phyloP scores from a whole-genome alignment of 805 yeast genomes.

The Candida piceae region DNA sequence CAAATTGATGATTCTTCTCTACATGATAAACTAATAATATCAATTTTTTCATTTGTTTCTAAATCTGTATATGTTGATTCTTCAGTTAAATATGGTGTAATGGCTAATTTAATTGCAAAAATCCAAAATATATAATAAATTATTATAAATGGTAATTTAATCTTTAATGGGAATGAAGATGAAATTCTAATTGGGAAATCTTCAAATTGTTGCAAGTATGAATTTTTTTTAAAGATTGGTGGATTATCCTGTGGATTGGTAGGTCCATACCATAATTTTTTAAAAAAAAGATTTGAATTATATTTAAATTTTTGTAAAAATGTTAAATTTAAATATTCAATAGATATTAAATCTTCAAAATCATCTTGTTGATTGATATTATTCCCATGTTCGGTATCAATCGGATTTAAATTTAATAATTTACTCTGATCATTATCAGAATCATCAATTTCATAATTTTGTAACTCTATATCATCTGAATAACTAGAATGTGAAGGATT shows the following conservation, averaged over 20 bases:
- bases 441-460: background rate
- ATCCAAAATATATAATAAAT: conserved; percentile 46
- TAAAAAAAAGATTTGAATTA: conserved; percentile 7
- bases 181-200: conserved; percentile 37
- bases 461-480: conserved; percentile 4
- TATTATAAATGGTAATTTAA: conserved; percentile 28
- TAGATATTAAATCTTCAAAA: background rate
- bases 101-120: conserved; percentile 30
- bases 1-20: conserved; percentile 46
- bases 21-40: conserved; percentile 46
- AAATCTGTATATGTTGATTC: conserved; percentile 32
- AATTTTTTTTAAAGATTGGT: conserved; percentile 32
- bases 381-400: too few species aligned
- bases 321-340: background rate
- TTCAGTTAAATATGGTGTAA: conserved; percentile 42
- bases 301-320: background rate
- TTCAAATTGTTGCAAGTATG: conserved; percentile 32
- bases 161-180: conserved; percentile 22
- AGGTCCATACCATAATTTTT: conserved; percentile 54
- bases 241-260: conserved; percentile 40
- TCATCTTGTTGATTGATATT: background rate
- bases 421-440: background rate
- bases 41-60: conserved; percentile 5
- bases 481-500: too few species aligned
- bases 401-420: too few species aligned